phyloP scores from a whole-genome alignment of 106 monocot genomes.

The Alisma plantagoaquatica region DNA sequence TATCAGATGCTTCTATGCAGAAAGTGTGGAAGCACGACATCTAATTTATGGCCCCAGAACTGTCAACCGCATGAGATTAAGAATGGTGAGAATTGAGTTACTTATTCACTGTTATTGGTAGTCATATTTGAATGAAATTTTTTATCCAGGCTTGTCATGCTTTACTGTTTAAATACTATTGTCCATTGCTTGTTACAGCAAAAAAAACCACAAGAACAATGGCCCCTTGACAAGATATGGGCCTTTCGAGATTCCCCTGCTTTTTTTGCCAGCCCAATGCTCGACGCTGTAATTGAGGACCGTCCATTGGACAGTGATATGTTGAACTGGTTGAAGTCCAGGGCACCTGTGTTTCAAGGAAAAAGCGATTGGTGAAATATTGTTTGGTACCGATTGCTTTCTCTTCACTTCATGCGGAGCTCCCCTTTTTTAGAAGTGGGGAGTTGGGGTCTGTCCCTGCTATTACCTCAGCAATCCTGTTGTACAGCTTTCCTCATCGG shows the following conservation, averaged over 20 bases:
- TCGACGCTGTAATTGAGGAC: slow-evolving; percentile 66
- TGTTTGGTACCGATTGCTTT: neutral
- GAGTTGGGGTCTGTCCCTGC: no score
- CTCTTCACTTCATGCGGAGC: neutral
- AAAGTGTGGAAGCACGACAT: slow-evolving; percentile 39
- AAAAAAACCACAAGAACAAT: slow-evolving; percentile 77
- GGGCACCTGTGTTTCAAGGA: slow-evolving; percentile 50
- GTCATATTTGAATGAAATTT: no score
- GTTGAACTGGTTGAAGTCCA: slow-evolving; percentile 65
- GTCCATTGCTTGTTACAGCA: slow-evolving; percentile 6
- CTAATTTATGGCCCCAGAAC: slow-evolving; percentile 84
- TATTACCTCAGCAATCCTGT: no score
- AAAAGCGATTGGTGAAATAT: slow-evolving; percentile 26
- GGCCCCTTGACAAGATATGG: slow-evolving; percentile 96
- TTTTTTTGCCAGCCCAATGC: slow-evolving; percentile 85
- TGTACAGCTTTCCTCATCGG: no score
- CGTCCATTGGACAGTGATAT: slow-evolving; percentile 67
- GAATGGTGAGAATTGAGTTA: slow-evolving; percentile 57
- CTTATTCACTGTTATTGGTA: neutral
- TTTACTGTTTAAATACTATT: neutral
- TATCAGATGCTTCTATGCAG: slow-evolving; percentile 69
- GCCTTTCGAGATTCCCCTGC: slow-evolving; percentile 40
- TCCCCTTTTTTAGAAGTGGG: neutral
- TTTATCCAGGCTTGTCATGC: no score
- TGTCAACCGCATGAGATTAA: slow-evolving; percentile 54